Base-by-base conservation (phyloP, 805 yeast species). In the Hagleromyces aurorensis region DNA sequence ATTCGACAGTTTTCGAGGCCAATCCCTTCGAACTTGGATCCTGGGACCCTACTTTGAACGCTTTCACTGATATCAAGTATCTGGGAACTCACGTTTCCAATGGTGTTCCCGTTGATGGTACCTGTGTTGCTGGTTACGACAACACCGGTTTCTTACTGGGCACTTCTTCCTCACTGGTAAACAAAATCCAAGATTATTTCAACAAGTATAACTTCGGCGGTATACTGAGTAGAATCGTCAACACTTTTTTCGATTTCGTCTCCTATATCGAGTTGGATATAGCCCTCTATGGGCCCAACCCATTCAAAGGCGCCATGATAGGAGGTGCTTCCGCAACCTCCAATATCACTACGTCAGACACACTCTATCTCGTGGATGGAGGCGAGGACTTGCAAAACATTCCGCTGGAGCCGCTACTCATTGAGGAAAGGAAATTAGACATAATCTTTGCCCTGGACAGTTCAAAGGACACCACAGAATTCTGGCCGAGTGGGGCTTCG, bases 71-170 rank as follows among this genome's bases (percentile, higher is more conserved):
- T 36, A 57, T 73, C 25, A 68, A 74, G 53, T 84, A 79, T 50
- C 53, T 82, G 27, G 95, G 95, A 7, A 67, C 93, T 1, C 55
- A 67, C 13, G 67, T 79, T 20, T 46, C 64, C 15, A 64, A 73
- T 37, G 95, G 95, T 22, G 40, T 50, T 13, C 77, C 84, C 7
- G 45, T 47, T 5, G 44, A 52, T 11, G 57, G 60, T 10, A 48
- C 52, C 7, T 86, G 95, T 57, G 57, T 71, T 34, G 69, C 61
- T 2, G 87, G 89, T 3, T 77, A 68, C 36, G 95, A 86, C 55
- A 83, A 83, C 44, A 77, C 82, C 6, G 93, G 94, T 5, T 86
- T 73, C 48, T 59, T 83, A 18, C 61, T 83, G 59, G 95, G 93
- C 20, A 77, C 94, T 6, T 82, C 94, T 2, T 79, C 94, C 2